A percentile compares a stretch with the other conserved stretches of the same genome.
Evolutionary conservation across 2,329 filamentous ascomycete species (phyloP).

Genomic region (Stachybotrys elegans): DNA sequence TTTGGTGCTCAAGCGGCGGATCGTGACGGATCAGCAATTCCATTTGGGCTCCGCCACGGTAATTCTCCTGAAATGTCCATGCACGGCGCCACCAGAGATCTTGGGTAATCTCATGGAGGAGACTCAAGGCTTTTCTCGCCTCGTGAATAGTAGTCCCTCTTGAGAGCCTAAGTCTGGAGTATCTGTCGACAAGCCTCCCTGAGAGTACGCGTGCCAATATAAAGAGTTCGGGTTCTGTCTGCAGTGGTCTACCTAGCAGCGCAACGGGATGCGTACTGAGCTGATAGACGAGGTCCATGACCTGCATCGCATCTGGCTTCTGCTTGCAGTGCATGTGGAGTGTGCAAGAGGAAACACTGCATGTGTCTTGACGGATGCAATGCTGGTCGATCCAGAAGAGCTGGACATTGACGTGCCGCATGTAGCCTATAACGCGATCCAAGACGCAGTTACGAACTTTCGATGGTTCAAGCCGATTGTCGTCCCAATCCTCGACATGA

Average conservation of each 20-base stretch:
- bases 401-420: conserved; percentile 12
- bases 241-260: conserved; percentile 16
- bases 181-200: conserved; percentile 11
- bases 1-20: conserved; percentile 11
- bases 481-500: conserved; percentile 9
- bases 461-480: conserved; percentile 6
- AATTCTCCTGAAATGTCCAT: conserved; percentile 30
- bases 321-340: conserved; percentile 13
- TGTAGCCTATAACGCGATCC: conserved; percentile 16
- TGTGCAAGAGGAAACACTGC: conserved; percentile 10
- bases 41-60: conserved; percentile 21
- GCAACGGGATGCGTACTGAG: conserved; percentile 23
- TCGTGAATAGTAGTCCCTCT: background rate
- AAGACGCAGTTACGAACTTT: conserved; percentile 19
- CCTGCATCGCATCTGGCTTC: conserved; percentile 20
- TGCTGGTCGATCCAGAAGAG: conserved; percentile 23
- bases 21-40: conserved; percentile 20
- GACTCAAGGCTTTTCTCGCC: conserved; percentile 12
- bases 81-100: conserved; percentile 25
- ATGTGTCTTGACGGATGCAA: conserved; percentile 19
- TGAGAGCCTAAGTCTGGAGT: conserved; percentile 12
- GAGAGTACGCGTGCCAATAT: conserved; percentile 13
- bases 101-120: conserved; percentile 18
- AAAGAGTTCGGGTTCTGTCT: conserved; percentile 7
- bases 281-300: conserved; percentile 27